phyloP scores from a whole-genome alignment of 192 early-diverging fungal species.

The Coemansia aciculifera region DNA sequence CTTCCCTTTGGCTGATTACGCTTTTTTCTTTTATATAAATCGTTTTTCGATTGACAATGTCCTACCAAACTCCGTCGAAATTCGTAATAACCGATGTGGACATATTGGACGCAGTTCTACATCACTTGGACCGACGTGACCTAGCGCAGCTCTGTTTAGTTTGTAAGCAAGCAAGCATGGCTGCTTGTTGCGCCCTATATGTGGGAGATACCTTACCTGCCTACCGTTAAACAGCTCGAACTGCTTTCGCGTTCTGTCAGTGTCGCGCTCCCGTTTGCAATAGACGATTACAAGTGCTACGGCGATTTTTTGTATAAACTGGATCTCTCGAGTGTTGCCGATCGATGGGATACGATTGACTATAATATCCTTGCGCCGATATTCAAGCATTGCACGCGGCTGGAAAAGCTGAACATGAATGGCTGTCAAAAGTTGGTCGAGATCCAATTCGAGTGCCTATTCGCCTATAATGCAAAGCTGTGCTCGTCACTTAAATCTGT shows the following conservation, averaged over 20 bases:
- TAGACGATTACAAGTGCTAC: conserved; percentile 8
- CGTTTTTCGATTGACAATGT: background rate
- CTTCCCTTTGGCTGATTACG: background rate
- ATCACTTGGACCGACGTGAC: background rate
- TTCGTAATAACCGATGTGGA: background rate
- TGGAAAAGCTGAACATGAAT: conserved; percentile 13
- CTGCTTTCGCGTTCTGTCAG: background rate
- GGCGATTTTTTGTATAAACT: conserved; percentile 15
- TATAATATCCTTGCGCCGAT: conserved; percentile 10
- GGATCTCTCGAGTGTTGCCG: conserved; percentile 24
- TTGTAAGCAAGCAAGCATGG: conserved; percentile 18
- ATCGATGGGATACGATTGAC: conserved; percentile 20
- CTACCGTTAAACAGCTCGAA: conserved; percentile 5
- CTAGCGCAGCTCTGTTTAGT: background rate
- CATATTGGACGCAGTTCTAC: background rate
- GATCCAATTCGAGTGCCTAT: background rate
- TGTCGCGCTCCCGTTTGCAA: background rate
- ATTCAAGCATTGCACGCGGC: conserved; percentile 2
- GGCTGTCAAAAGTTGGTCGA: conserved; percentile 10
- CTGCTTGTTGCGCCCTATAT: background rate
- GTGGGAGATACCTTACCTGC: conserved; percentile 4
- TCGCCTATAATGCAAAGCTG: background rate
- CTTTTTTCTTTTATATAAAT: background rate
- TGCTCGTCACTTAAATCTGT: conserved; percentile 11
- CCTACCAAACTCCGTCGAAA: background rate